phyloP scores from a whole-genome alignment of 441 rosid genomes.

The Adansonia madagascariensis region DNA sequence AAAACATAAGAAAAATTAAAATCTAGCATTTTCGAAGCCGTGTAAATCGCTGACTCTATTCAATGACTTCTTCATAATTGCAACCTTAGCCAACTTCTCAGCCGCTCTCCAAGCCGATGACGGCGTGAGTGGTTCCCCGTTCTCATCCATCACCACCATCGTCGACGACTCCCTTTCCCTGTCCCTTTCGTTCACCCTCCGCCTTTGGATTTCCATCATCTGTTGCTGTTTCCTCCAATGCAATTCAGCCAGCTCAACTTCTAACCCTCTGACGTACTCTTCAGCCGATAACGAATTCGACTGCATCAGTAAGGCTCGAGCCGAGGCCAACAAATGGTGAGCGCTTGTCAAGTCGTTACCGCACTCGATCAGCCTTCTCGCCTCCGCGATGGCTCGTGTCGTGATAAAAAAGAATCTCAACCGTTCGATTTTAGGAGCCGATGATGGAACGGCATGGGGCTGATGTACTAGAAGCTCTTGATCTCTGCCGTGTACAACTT shows the following conservation, averaged over 20 bases:
- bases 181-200: constrained; percentile 53
- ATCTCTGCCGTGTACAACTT: constrained; percentile 53
- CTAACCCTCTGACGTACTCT: constrained; percentile 46
- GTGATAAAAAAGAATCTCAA: constrained; percentile 52
- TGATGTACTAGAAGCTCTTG: constrained; percentile 44
- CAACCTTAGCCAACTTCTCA: constrained; percentile 62
- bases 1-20: constrained; percentile 32
- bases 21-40: constrained; percentile 77
- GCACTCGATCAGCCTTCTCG: constrained; percentile 55
- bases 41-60: constrained; percentile 60
- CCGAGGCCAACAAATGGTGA: constrained; percentile 53
- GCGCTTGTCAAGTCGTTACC: constrained; percentile 55
- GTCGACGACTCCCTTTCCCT: constrained; percentile 33
- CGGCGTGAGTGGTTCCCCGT: constrained; percentile 66
- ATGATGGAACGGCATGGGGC: constrained; percentile 45
- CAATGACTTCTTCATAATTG: constrained; percentile 58
- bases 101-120: constrained; percentile 73
- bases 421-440: constrained; percentile 47
- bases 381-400: constrained; percentile 65
- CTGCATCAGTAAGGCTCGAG: constrained; percentile 56
- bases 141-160: constrained; percentile 51
- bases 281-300: constrained; percentile 35
- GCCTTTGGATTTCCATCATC: constrained; percentile 45
- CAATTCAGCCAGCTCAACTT: constrained; percentile 55
- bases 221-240: constrained; percentile 54